Evolutionary conservation across 768 basidiomycete genomes (phyloP), one percentile per base, ranked within the genome.

Genomic region (Pleurotus ostreatus): DNA sequence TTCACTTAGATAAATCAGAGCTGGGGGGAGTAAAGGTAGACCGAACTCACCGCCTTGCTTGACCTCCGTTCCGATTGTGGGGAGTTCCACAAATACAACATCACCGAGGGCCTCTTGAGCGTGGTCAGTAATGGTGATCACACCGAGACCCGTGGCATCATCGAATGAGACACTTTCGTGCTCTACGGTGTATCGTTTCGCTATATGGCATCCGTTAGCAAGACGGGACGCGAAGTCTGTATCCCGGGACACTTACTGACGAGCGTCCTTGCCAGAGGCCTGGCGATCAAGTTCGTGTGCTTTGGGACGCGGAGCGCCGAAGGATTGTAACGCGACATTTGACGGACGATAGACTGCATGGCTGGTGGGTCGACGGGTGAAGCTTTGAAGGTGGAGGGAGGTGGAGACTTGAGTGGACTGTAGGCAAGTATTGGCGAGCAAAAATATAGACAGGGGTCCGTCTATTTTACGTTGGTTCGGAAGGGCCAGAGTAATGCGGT

Each of bases 81-180:
- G 91, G 47, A 99, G 80, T 69, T 98, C 97, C 47, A 98, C 94
- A 73, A 92, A 99, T 46, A 98, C 97, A 51, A 98, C 93, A 68
- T 99, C 97, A 30, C 97, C 97, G 2, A 99, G 80, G 34, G 86
- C 85, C 48, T 85, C 79, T 70, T 98, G 94, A 1, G 97, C 97
- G 66, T 97, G 89, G 66, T 96, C 77, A 13, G 97, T 98, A 66
- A 99, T 91, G 43, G 84, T 82, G 44, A 98, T 78, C 6, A 81
- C 87, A 38, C 93, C 96, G 25, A 94, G 62, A 38, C 85, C 84
- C 16, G 89, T 89, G 40, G 73, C 67, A 56, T 89, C 82, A 68
- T 99, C 94, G 67, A 84, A 92, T 34, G 76, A 71, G 57, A 98
- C 79, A 55, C 85, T 82, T 75, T 99, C 96, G 70, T 99, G 96